phyloP scores from a whole-genome alignment of 1,284 basidiomycete genomes.

The Papiliotrema terrestris region DNA sequence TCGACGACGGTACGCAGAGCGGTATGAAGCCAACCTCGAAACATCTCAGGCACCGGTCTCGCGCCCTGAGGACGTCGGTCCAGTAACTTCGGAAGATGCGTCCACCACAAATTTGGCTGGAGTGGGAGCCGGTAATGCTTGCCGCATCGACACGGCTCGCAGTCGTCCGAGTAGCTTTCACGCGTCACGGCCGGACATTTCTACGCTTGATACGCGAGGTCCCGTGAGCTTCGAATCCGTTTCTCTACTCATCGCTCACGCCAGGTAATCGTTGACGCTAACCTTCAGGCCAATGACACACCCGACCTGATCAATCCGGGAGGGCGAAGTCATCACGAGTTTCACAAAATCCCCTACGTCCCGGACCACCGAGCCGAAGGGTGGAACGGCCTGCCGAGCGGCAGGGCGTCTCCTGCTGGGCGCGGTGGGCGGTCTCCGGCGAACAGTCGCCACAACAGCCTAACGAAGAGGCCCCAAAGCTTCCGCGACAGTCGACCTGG shows the following conservation, averaged over 20 bases:
- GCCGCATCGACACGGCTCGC: not conserved
- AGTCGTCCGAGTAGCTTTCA: constrained; percentile 13
- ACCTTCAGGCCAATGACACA: not conserved
- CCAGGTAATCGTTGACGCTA: not conserved
- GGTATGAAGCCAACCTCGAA: not conserved
- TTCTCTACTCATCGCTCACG: not conserved
- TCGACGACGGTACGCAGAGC: not conserved
- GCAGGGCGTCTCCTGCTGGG: not conserved
- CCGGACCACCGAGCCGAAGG: not conserved
- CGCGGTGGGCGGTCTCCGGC: not conserved
- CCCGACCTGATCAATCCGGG: not conserved
- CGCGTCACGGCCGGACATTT: not conserved
- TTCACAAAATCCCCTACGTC: constrained; percentile 28
- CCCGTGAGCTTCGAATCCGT: too few species aligned
- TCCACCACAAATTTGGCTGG: constrained; percentile 14
- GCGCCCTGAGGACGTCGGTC: too few species aligned
- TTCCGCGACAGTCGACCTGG: not conserved
- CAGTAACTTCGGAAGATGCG: too few species aligned
- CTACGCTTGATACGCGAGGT: not conserved
- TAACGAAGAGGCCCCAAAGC: not conserved
- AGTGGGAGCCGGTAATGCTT: constrained; percentile 11
- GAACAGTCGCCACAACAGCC: not conserved
- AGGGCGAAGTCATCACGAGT: constrained; percentile 13
- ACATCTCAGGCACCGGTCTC: too few species aligned
- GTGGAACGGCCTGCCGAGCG: not conserved